Evolutionary conservation across 2,329 filamentous ascomycete species (phyloP).

Genomic region (Neopestalotiopsis rosae): DNA sequence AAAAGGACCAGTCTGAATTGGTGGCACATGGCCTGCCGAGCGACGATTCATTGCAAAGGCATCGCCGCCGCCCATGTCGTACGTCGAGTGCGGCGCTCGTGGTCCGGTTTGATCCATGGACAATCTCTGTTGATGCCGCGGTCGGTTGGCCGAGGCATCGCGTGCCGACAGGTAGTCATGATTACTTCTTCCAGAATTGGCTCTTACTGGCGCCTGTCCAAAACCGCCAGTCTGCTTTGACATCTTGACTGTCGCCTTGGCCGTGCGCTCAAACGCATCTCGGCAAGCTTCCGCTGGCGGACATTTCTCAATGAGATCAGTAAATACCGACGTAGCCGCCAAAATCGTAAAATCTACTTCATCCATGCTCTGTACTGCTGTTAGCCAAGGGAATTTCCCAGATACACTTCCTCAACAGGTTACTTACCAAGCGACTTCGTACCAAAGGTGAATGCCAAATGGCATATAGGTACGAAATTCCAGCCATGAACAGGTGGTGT

Average conservation of each 20-base stretch:
- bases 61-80: conserved; percentile 23
- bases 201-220: conserved; percentile 50
- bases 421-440: conserved; percentile 80
- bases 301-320: conserved; percentile 91
- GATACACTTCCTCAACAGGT: conserved; percentile 19
- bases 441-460: conserved; percentile 96
- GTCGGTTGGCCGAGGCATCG: conserved; percentile 37
- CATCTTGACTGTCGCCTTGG: conserved; percentile 95
- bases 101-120: conserved; percentile 29
- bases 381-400: conserved; percentile 30
- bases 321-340: conserved; percentile 89
- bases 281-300: conserved; percentile 93
- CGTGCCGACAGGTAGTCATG: conserved; percentile 36
- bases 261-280: conserved; percentile 93
- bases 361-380: conserved; percentile 71
- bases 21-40: conserved; percentile 27
- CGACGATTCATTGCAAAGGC: conserved; percentile 25
- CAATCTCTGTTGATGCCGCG: conserved; percentile 25
- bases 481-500: conserved; percentile 96
- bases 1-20: conserved; percentile 32
- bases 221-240: conserved; percentile 87
- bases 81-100: conserved; percentile 25
- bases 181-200: conserved; percentile 32
- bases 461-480: conserved; percentile 93
- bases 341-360: conserved; percentile 98